These are phyloP conservation scores for Cryptococcus sp. DNA, from an alignment of 1,284 basidiomycete genomes.

Conservation along the genomic window DNA sequence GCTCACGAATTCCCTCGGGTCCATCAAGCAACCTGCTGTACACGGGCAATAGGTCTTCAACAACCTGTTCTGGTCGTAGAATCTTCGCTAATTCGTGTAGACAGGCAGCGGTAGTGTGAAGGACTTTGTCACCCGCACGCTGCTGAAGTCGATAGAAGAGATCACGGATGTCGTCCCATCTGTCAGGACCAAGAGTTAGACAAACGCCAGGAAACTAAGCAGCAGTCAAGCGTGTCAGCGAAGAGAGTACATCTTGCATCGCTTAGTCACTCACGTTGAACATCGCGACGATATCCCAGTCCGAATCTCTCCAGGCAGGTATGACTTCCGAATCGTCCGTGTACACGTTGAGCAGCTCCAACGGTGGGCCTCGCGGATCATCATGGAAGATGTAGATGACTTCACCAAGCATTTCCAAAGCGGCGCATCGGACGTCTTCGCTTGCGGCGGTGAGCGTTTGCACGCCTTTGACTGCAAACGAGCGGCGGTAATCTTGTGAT, in stretches of 20 bases:
- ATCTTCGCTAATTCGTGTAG: slow-evolving; percentile 87
- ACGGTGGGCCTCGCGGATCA: slow-evolving; percentile 66
- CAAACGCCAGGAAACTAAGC: slow-evolving; percentile 77
- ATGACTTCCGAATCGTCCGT: slow-evolving; percentile 50
- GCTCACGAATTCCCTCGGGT: slow-evolving; percentile 68
- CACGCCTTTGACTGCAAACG: slow-evolving; percentile 66
- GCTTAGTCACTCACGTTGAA: slow-evolving; percentile 65
- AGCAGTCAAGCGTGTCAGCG: background rate
- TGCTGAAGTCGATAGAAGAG: slow-evolving; percentile 64
- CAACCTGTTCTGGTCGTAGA: slow-evolving; percentile 69
- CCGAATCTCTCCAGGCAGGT: slow-evolving; percentile 55
- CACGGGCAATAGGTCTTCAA: slow-evolving; percentile 69
- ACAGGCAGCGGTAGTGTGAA: slow-evolving; percentile 65
- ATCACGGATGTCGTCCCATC: slow-evolving; percentile 76
- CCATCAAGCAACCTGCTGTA: slow-evolving; percentile 67
- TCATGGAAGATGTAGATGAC: slow-evolving; percentile 81
- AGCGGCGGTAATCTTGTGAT: slow-evolving; percentile 58
- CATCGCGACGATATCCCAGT: slow-evolving; percentile 81
- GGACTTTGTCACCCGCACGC: slow-evolving; percentile 58
- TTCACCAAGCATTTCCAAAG: slow-evolving; percentile 88
- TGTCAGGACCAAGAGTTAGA: slow-evolving; percentile 71
- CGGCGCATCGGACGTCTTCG: slow-evolving; percentile 72
- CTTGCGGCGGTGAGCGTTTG: slow-evolving; percentile 67
- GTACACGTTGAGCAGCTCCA: slow-evolving; percentile 77
- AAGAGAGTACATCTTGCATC: background rate